Base-by-base conservation (phyloP, 1,284 basidiomycete species). In the Apiotrichum laibachii region DNA sequence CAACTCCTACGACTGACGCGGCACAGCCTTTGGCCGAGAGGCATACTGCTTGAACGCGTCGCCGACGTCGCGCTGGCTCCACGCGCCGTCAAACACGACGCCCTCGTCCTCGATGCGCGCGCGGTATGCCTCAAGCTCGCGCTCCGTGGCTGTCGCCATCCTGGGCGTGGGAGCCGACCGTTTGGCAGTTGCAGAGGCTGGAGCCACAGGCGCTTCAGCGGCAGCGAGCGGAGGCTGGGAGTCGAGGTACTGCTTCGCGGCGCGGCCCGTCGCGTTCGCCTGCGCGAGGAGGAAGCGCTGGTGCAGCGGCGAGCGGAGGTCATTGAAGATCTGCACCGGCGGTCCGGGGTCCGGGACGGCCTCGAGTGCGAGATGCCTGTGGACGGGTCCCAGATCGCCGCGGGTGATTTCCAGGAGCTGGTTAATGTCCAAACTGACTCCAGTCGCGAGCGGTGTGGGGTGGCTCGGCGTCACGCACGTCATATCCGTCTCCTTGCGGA, bases 401-500 rank as follows among this genome's bases (percentile, higher is more conserved):
- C 57, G 56, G 3, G 89, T 92, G 72, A 82, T 83, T 44, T 80
- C 80, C 15, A 98, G 80, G 2, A 89, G 80, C 56, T 83, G 69
- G 12, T 75, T 69, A 61, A 99, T 95, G 71, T 88, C 86, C 59
- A 96, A 76, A 56, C 87, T 89, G 77, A 96, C 88, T 21, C 95
- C 96, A 0, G 89, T 83, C 0, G 89, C 84, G 53, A 99, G 91
- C 0, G 88, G 84, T 19, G 74, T 75, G 4, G 90, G 89, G 66
- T 99, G 92, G 12, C 90, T 94, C 0, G 95, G 96, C 10, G 95
- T 99, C 31, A 93, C 85, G 68, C 95, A 99, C 0, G 89, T 82
- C 87, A 99, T 92, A 74, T 95, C 90, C 31, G 94, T 92, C 78
- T 99, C 96, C 77, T 99, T 99, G 34, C 95, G 84, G 51, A 98